Evolutionary conservation across 805 yeast genomes (phyloP), one percentile per base, ranked within the genome.

Genomic region (Kuraishia hungarica): DNA sequence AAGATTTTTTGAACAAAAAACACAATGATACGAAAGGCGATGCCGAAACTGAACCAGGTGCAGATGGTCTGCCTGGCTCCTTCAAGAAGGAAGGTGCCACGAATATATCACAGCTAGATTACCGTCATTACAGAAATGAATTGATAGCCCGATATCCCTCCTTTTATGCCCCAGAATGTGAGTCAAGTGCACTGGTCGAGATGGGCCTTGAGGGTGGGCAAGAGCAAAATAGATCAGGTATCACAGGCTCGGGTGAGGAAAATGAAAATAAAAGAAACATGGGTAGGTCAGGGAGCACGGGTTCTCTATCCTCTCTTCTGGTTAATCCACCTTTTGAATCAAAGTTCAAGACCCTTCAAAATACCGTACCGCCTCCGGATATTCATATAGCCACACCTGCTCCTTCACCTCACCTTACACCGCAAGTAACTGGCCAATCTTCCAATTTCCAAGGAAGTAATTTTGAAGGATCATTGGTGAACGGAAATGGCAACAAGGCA

Each of bases 361-460:
- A 35, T 22, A 35, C 46, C 21, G 52, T 54, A 22, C 49, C 52
- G 19, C 71, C 60, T 51, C 81, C 66, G 58, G 70, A 71, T 4
- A 72, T 85, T 4, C 92, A 87, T 65, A 78, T 90, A 11, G 92
- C 97, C 0, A 89, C 97, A 0, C 97, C 96, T 0, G 87, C 87
- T 1, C 94, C 96, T 2, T 88, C 96, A 0, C 96, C 96, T 0
- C 84, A 87, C 0, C 64, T 77, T 19, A 75, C 82, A 1, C 87
- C 88, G 1, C 71, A 59, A 47, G 70, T 65, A 48, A 67, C 72
- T 0, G 71, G 72, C 1, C 58, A 56, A 11, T 61, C 64, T n/a
- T 54, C 61, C 39, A 62, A 57, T 51, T 61, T 56, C 51, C 26
- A 15, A 5, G 62, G 68, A 2, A 63, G 62, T 46, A 60, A 63